A percentile compares a stretch with the other conserved stretches of the same genome.
phyloP scores from a whole-genome alignment of 495 filamentous ascomycete species.

The Mytilinidion resinicola region DNA sequence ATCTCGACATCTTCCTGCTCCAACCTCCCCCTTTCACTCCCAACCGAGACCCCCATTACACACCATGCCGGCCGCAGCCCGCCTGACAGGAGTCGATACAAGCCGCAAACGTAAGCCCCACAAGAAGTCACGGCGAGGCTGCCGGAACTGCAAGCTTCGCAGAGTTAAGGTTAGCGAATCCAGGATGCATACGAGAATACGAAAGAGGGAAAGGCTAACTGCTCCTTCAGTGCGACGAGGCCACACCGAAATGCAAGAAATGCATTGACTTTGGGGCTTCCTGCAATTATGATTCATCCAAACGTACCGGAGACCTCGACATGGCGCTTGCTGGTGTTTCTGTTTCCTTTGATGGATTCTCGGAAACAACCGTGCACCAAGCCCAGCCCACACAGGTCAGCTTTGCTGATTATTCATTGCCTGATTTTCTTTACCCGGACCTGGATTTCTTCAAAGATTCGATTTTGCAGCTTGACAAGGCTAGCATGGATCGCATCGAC shows the following conservation, averaged over 20 bases:
- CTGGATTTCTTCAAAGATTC: slow-evolving; percentile 12
- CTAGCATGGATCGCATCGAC: slow-evolving; percentile 29
- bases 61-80: too few relatives aligned
- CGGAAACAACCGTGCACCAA: too few relatives aligned
- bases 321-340: slow-evolving; percentile 3
- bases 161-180: slow-evolving; percentile 37
- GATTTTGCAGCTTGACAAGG: slow-evolving; percentile 26
- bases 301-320: slow-evolving; percentile 35
- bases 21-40: background rate
- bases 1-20: background rate
- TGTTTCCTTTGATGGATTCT: too few relatives aligned
- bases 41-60: too few relatives aligned
- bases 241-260: slow-evolving; percentile 38
- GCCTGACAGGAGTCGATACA: background rate
- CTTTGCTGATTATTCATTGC: too few relatives aligned
- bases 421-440: too few relatives aligned
- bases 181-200: too few relatives aligned
- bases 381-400: too few relatives aligned
- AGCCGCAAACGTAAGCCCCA: slow-evolving; percentile 36
- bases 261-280: slow-evolving; percentile 40
- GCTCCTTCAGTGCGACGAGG: slow-evolving; percentile 43
- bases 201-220: background rate
- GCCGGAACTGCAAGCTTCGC: slow-evolving; percentile 43
- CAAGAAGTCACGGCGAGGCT: slow-evolving; percentile 39
- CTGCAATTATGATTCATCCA: slow-evolving; percentile 37